These are phyloP conservation scores for Fusarium buxicola DNA, from an alignment of 2,329 filamentous ascomycete species.

Conservation along the genomic window DNA sequence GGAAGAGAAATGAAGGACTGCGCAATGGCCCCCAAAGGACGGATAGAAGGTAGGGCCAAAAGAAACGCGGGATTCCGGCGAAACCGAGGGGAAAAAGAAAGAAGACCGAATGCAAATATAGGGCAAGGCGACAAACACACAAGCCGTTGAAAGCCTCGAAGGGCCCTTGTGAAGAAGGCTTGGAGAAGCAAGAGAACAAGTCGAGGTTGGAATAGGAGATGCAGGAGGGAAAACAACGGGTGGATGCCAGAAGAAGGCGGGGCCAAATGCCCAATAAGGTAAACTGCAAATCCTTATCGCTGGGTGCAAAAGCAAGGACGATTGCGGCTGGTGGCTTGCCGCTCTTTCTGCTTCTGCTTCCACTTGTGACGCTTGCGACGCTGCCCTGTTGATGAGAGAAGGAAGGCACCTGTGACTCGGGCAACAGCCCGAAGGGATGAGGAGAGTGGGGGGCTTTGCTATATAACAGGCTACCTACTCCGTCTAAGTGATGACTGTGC, in stretches of 20 bases:
- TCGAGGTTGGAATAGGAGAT: conserved; percentile 20
- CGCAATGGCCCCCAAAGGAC: conserved; percentile 14
- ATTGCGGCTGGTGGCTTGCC: conserved; percentile 15
- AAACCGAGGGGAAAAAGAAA: conserved; percentile 7
- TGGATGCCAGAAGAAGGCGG: conserved; percentile 29
- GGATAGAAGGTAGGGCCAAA: conserved; percentile 1
- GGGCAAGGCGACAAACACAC: conserved; percentile 1
- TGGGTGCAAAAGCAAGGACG: conserved; percentile 14
- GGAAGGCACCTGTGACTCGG: conserved; percentile 13
- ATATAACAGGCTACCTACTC: conserved; percentile 1
- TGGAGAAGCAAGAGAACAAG: conserved; percentile 17
- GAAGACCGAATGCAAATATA: conserved; percentile 9
- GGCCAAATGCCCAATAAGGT: conserved; percentile 24
- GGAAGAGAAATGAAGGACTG: conserved; percentile 27
- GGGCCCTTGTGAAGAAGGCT: conserved; percentile 4
- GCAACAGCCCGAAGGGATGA: not conserved
- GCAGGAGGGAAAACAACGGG: conserved; percentile 14
- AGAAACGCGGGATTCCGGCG: not conserved
- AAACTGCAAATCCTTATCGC: conserved; percentile 35
- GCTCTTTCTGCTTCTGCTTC: conserved; percentile 29
- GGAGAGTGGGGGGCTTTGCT: not conserved
- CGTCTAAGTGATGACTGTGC: conserved; percentile 4
- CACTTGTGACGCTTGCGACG: conserved; percentile 16
- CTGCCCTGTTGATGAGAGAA: conserved; percentile 14
- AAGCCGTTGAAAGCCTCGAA: conserved; percentile 26